Evolutionary conservation across 768 basidiomycete genomes (phyloP), one percentile per base, ranked within the genome.

Genomic region (Mycena latifolia): DNA sequence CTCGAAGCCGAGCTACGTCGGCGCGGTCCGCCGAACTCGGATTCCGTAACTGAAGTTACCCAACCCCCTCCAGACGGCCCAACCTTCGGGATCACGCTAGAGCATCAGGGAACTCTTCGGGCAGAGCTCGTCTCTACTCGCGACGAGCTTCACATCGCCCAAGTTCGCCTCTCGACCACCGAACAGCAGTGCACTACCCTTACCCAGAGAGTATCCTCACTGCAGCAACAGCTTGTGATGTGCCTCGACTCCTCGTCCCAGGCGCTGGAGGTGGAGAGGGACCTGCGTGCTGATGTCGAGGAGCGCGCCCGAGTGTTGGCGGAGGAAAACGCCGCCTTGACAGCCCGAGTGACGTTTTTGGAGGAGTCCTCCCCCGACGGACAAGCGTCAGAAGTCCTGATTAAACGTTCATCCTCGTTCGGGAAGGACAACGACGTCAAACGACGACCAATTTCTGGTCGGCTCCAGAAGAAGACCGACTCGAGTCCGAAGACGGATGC

Each of bases 201-300:
- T 15, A 60, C 58, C 4, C 61, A 64, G 37, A 53, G 70, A 39
- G 66, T 75, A 12, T 50, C 69, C 18, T 43, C 65, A 17, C 45
- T 75, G 41, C 72, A 75, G 53, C 48, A 65, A 37, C 56, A 73
- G 22, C 65, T 75, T 31, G 58, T 68, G 24, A 66, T 67, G 55
- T 73, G 70, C 52, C 64, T 75, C 20, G 73, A 75, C 59, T 73
- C 73, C 11, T 75, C 73, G 18, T 65, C 72, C 5, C 67, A 70
- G 47, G 73, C 72, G 12, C 57, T 75, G 3, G 72, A 75, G 47
- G 63, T 71, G 27, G 74, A 75, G 66, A 65, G 74, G 50, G 73
- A 70, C 35, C 64, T 74, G 5, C 72, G 74, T 14, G 64, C 65
- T 8, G 74, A 75, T 55, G 65, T 75, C 20, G 70, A 69, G 31